A percentile compares a stretch with the other conserved stretches of the same genome.
These are phyloP conservation scores for Ogataea salicorniae DNA, from an alignment of 805 yeast species.

Conservation along the genomic window DNA sequence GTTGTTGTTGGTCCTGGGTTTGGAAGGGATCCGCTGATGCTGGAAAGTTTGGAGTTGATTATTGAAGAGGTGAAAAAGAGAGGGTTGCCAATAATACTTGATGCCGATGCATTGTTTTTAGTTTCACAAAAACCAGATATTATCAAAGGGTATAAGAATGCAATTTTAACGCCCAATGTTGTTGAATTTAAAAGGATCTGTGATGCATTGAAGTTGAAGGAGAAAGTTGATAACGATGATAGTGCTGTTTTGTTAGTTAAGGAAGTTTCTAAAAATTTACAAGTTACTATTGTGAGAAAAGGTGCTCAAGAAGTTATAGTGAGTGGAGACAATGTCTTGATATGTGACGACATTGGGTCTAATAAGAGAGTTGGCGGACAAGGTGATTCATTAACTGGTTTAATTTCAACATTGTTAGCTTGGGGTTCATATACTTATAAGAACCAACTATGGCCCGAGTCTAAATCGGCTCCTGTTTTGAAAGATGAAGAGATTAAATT, in stretches of 20 bases:
- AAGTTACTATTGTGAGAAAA: constrained; percentile 65
- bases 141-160: constrained; percentile 48
- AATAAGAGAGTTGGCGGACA: constrained; percentile 89
- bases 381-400: constrained; percentile 89
- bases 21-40: constrained; percentile 74
- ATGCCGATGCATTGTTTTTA: constrained; percentile 83
- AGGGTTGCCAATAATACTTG: constrained; percentile 70
- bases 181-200: constrained; percentile 73
- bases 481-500: constrained; percentile 29
- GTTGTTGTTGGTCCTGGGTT: constrained; percentile 92
- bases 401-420: constrained; percentile 73
- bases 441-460: constrained; percentile 51
- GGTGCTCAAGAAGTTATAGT: constrained; percentile 66
- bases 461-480: constrained; percentile 29
- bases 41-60: constrained; percentile 51
- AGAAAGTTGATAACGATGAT: constrained; percentile 19
- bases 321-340: constrained; percentile 38
- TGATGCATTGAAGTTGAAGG: constrained; percentile 37
- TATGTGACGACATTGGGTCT: constrained; percentile 55
- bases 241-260: constrained; percentile 21
- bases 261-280: constrained; percentile 43
- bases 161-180: constrained; percentile 84
- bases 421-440: constrained; percentile 72
- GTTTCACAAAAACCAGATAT: constrained; percentile 54
- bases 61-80: constrained; percentile 51